phyloP scores from a whole-genome alignment of 768 basidiomycete genomes.

The Dacryopinax spathularia region DNA sequence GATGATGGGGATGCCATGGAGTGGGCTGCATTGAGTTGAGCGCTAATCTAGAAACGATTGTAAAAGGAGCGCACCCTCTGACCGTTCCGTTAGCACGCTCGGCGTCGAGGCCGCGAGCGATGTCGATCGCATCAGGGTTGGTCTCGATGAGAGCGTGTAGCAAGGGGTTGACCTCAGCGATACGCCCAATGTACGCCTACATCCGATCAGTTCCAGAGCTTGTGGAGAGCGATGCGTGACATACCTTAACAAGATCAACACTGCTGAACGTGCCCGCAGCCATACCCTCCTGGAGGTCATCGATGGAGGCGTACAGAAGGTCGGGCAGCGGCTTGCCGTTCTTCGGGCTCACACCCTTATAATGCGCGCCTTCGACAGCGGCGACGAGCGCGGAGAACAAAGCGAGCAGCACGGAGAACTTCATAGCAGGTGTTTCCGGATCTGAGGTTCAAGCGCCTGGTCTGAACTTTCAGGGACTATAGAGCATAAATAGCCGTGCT shows the following conservation, averaged over 20 bases:
- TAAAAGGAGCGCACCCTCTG: no score
- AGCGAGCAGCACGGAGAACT: no score
- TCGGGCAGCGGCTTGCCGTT: no score
- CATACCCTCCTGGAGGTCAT: constrained; percentile 29
- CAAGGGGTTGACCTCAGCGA: constrained; percentile 32
- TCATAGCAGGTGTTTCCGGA: no score
- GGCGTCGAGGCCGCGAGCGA: constrained; percentile 25
- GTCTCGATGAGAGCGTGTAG: constrained; percentile 30
- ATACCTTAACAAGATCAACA: constrained; percentile 31
- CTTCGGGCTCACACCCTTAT: no score
- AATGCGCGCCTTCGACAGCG: no score
- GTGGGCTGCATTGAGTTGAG: constrained; percentile 11
- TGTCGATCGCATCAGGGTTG: constrained; percentile 26
- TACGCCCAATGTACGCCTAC: constrained; percentile 32
- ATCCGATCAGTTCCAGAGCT: background rate
- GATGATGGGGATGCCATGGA: constrained; percentile 30
- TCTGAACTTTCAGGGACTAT: no score
- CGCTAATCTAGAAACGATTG: no score
- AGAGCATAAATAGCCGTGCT: no score
- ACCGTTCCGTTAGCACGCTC: constrained; percentile 20
- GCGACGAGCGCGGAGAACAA: no score
- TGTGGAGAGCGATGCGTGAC: background rate
- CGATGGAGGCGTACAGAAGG: constrained; percentile 29
- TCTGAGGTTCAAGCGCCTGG: no score
- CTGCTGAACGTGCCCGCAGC: constrained; percentile 26